These are phyloP conservation scores for Suhomyces chickasaworum DNA, from an alignment of 1,139 yeast species.

Conservation along the genomic window DNA sequence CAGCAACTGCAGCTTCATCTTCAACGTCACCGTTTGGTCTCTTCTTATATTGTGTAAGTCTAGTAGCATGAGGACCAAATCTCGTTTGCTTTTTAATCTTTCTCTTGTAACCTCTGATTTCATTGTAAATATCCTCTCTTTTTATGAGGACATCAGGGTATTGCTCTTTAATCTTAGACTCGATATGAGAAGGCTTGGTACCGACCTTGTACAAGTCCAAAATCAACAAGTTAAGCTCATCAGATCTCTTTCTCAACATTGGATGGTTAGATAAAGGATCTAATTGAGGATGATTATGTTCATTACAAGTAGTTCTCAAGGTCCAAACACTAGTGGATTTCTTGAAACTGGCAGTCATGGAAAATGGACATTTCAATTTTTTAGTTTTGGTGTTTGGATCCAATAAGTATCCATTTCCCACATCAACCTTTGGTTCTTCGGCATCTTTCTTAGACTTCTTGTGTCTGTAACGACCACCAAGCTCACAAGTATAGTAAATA, in stretches of 20 bases:
- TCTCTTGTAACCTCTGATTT: conserved; percentile 59
- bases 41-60: conserved; percentile 21
- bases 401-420: conserved; percentile 40
- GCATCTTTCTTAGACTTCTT: conserved; percentile 45
- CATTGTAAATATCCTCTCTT: conserved; percentile 60
- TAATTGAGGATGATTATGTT: conserved; percentile 60
- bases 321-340: conserved; percentile 55
- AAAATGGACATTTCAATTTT: conserved; percentile 57
- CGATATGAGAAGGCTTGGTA: conserved; percentile 60
- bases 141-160: conserved; percentile 58
- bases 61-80: conserved; percentile 15
- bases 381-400: conserved; percentile 52
- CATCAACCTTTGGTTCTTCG: conserved; percentile 29
- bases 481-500: conserved; percentile 61
- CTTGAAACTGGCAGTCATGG: conserved; percentile 58
- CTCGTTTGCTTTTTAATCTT: conserved; percentile 46
- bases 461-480: conserved; percentile 59
- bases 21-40: conserved; percentile 33
- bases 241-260: conserved; percentile 56
- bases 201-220: conserved; percentile 57
- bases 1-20: conserved; percentile 32
- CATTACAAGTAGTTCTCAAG: conserved; percentile 55
- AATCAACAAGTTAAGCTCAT: conserved; percentile 54
- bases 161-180: conserved; percentile 53
- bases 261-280: conserved; percentile 60